A percentile compares a stretch with the other conserved stretches of the same genome.
These are phyloP conservation scores for Mimosa pudica DNA, from an alignment of 306 rosid genomes.

Conservation along the genomic window DNA sequence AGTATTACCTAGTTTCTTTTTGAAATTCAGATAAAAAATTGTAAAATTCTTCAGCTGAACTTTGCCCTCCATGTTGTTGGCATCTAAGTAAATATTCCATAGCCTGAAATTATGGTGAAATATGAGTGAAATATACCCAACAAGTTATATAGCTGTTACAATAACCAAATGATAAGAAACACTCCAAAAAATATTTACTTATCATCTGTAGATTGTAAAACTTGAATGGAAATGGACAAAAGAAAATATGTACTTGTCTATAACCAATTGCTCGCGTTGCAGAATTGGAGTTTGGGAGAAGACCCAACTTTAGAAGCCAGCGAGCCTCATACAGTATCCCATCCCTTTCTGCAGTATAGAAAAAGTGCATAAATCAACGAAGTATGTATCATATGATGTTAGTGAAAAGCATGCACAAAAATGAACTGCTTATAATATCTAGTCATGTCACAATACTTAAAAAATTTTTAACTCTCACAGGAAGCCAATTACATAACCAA, in stretches of 20 bases:
- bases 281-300: conserved; percentile 83
- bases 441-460: conserved; percentile 8
- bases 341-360: conserved; percentile 54
- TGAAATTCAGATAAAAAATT: conserved; percentile 74
- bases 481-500: background rate
- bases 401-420: conserved; percentile 25
- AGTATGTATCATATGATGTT: conserved; percentile 14
- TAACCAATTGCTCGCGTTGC: conserved; percentile 92
- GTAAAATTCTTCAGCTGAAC: conserved; percentile 68
- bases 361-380: conserved; percentile 14
- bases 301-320: conserved; percentile 88
- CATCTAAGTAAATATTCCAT: conserved; percentile 81
- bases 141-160: conserved; percentile 32
- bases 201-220: conserved; percentile 28
- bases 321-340: conserved; percentile 80
- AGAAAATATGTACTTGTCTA: conserved; percentile 66
- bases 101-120: conserved; percentile 62
- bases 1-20: conserved; percentile 70
- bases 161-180: conserved; percentile 8
- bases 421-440: conserved; percentile 12
- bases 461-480: background rate
- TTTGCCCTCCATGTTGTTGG: conserved; percentile 60
- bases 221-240: conserved; percentile 20
- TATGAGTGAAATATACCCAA: conserved; percentile 9
- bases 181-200: background rate